Evolutionary conservation across 1,139 yeast genomes (phyloP).

Genomic region (Torulaspora pretoriensis): DNA sequence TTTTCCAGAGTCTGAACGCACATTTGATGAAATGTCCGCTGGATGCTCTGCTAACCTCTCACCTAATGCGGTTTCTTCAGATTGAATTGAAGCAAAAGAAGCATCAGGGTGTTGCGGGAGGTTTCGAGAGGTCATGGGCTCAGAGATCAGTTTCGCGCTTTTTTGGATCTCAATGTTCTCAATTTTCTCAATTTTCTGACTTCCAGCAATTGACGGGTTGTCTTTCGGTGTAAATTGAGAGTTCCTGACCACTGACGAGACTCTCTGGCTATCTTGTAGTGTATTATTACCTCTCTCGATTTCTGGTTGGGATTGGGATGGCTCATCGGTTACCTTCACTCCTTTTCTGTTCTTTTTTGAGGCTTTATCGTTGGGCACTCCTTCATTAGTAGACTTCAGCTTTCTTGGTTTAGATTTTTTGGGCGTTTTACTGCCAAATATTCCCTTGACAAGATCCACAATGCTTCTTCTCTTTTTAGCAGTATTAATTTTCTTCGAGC

Average conservation of each 20-base stretch:
- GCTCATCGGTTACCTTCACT: background rate
- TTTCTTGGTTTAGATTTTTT: slow-evolving; percentile 2
- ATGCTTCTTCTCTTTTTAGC: slow-evolving; percentile 19
- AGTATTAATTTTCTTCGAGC: slow-evolving; percentile 1
- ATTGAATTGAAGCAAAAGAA: background rate
- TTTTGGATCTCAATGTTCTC: too few relatives aligned
- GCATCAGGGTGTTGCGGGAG: too few relatives aligned
- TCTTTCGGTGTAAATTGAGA: background rate
- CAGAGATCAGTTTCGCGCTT: too few relatives aligned
- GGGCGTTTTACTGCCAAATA: slow-evolving; percentile 20
- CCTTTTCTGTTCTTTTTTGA: slow-evolving; percentile 2
- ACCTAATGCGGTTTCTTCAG: background rate
- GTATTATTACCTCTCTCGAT: background rate
- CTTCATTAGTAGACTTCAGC: background rate
- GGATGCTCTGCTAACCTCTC: background rate
- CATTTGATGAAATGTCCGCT: background rate
- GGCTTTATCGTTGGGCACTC: background rate
- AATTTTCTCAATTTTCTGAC: too few relatives aligned
- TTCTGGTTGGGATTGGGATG: background rate
- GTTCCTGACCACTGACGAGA: slow-evolving; percentile 4
- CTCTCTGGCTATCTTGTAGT: background rate
- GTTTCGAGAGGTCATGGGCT: too few relatives aligned
- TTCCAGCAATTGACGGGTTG: background rate
- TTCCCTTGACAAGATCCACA: slow-evolving; percentile 16
- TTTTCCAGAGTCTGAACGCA: background rate